Base-by-base conservation (phyloP, 305 asterid genomes). In the Fraxinus baroniana region DNA sequence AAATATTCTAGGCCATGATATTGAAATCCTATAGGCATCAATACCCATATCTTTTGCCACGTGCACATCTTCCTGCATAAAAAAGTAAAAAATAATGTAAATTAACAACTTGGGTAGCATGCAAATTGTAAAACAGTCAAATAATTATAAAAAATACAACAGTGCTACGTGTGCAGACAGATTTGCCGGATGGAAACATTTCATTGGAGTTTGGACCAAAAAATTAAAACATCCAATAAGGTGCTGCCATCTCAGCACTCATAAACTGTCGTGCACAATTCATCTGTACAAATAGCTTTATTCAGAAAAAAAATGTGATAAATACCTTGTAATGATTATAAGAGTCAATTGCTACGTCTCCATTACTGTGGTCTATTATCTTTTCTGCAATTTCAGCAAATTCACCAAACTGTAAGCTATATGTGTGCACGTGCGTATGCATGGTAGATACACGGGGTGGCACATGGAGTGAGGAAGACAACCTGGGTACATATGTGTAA, bases 401-500 rank as follows among this genome's bases (percentile, higher is more conserved):
- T 30, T 70, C 24, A 33, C 30, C 7, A 7, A 28, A 10, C 7
- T 1, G 17, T 13, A 32, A 9, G 36, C 71, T 18, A 32, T 6
- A 15, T 4, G 8, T 6, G 68, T 24, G 33, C 73, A 17, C 35
- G 20, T 28, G 24, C 35, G 2, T 28, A 4, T 30, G 20, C 75
- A 15, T 5, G 41, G 22, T 20, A 41, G 68, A 1, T 26, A 22
- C 4, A 1, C 3, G 12, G n/a, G n/a, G 41, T 52, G 37, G 46
- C 41, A 15, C 1, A 26, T 32, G 39, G 76, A 71, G 55, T 12
- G 57, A 4, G 64, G 60, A 78, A 28, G 35, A 68, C 37, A 44
- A 90, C 92, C 92, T 80, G 95, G 93, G 81, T 87, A 78, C 35
- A 76, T 66, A 80, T 90, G 93, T 1, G 93, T 89, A 85, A 86